A percentile compares a stretch with the other conserved stretches of the same genome.
Evolutionary conservation across 352 stramenopile species (phyloP).

Genomic region (Phytophthora capsici): DNA sequence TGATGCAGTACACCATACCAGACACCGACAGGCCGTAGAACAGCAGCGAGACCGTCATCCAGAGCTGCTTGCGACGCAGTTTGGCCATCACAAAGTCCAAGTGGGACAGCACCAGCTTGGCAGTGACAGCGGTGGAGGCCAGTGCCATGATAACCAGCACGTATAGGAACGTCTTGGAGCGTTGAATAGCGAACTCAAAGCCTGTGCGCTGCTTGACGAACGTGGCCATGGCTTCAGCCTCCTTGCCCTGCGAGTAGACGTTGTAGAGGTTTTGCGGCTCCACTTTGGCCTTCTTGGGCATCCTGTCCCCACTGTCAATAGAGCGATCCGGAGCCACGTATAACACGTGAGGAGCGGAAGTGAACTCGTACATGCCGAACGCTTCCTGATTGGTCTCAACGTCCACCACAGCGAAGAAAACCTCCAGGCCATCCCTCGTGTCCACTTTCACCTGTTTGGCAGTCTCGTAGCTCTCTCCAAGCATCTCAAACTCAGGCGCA

Average conservation of each 20-base stretch:
- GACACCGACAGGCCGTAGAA: conserved; percentile 90
- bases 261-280: conserved; percentile 74
- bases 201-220: conserved; percentile 87
- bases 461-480: conserved; percentile 68
- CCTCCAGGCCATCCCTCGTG: conserved; percentile 75
- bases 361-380: conserved; percentile 81
- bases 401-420: conserved; percentile 82
- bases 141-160: conserved; percentile 43
- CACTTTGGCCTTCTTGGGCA: conserved; percentile 62
- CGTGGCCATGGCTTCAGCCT: conserved; percentile 65
- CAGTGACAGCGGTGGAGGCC: conserved; percentile 41
- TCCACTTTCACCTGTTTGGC: conserved; percentile 78
- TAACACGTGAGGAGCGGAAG: conserved; percentile 76
- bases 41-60: conserved; percentile 88
- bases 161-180: conserved; percentile 78
- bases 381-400: conserved; percentile 74
- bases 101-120: conserved; percentile 70
- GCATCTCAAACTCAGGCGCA: conserved; percentile 64
- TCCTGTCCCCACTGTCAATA: conserved; percentile 53
- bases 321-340: conserved; percentile 75
- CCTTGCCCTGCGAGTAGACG: conserved; percentile 77
- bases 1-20: conserved; percentile 92
- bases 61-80: conserved; percentile 81
- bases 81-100: conserved; percentile 75
- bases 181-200: conserved; percentile 76